Base-by-base conservation (phyloP, 139 green algal genomes). In the Chlamydomonas sp. region DNA sequence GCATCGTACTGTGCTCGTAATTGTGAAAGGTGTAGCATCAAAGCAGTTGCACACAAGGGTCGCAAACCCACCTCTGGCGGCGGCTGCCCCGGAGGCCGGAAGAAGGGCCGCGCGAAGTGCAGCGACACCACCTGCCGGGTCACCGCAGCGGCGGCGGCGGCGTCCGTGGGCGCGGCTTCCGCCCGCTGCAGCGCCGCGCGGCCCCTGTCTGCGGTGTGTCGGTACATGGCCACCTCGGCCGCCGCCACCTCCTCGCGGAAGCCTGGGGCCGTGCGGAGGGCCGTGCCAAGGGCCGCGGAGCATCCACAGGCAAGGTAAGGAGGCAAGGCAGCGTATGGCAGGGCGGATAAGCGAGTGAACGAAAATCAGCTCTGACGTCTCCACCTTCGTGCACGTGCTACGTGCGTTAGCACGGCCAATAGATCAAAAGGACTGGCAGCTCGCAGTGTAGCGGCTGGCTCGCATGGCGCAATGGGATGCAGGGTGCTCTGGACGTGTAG, bases 91-190 rank as follows among this genome's bases (percentile, higher is more conserved):
- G 82, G 82, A 58, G 82, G 49, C 71, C 76, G 16, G 59, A 86
- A 86, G 69, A 49, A 86, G 60, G 82, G 82, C 16, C 82, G 82
- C 63, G 60, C 62, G 61, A 78, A 80, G 82, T 86, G 82, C 17
- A 86, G 71, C 59, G 58, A 66, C 10, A 20, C n/a, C 17, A 80
- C 71, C 82, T 73, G 78, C 66, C 10, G 10, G 66, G 10, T 49
- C 31, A 49, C 10, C 66, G 9, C 66, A 71, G 66, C 66, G 66
- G 66, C 66, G 66, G 66, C 66, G 66, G 9, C 66, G 31, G 77
- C 15, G 77, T 82, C 77, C 16, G 58, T 61, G 12, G 77, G 77
- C 59, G 68, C 4, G 2, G 4, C 78, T 6, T 4, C 17, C 15
- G 61, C 74, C 61, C 49, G 17, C 62, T 59, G 5, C 78, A 84